Conservation (phyloP, 352 stramenopile species). For the Phytophthora lateralis region DNA sequence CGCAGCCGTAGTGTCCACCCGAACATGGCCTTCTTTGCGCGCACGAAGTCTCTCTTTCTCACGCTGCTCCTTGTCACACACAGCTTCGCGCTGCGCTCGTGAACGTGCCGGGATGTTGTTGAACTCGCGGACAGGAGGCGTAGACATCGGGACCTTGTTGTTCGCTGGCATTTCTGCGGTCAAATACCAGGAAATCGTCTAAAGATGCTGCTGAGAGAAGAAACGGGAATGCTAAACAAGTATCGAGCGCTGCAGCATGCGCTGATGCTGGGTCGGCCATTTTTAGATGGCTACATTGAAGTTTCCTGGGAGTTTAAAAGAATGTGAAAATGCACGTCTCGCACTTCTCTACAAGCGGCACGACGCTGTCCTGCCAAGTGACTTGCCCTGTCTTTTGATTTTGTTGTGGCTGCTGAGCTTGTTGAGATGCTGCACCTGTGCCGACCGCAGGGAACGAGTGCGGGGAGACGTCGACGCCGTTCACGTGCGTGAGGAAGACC, state of each 20-base stretch:
- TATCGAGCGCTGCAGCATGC: neutral
- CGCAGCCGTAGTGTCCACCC: slow-evolving; percentile 71
- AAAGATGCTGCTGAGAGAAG: slow-evolving; percentile 1
- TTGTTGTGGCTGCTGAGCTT: slow-evolving; percentile 24
- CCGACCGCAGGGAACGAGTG: slow-evolving; percentile 70
- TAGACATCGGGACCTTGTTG: slow-evolving; percentile 6
- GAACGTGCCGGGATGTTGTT: slow-evolving; percentile 83
- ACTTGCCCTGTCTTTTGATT: slow-evolving; percentile 40
- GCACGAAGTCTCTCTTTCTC: slow-evolving; percentile 74
- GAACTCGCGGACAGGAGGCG: slow-evolving; percentile 41
- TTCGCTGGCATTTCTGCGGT: slow-evolving; percentile 27
- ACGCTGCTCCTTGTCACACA: slow-evolving; percentile 78
- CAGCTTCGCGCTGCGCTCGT: slow-evolving; percentile 68
- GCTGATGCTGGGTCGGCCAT: neutral
- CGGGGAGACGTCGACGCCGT: slow-evolving; percentile 78
- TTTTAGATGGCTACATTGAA: slow-evolving; percentile 25
- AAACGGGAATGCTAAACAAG: slow-evolving; percentile 12
- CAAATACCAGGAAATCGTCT: neutral
- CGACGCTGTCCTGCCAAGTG: slow-evolving; percentile 79
- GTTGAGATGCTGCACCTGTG: slow-evolving; percentile 8
- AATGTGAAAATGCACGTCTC: slow-evolving; percentile 85
- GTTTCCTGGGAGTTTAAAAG: too few species aligned
- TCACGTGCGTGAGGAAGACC: slow-evolving; percentile 83
- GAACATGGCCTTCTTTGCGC: slow-evolving; percentile 71
- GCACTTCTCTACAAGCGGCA: slow-evolving; percentile 74